Evolutionary conservation across 768 basidiomycete genomes (phyloP).

Genomic region (Phallus indusiatus): DNA sequence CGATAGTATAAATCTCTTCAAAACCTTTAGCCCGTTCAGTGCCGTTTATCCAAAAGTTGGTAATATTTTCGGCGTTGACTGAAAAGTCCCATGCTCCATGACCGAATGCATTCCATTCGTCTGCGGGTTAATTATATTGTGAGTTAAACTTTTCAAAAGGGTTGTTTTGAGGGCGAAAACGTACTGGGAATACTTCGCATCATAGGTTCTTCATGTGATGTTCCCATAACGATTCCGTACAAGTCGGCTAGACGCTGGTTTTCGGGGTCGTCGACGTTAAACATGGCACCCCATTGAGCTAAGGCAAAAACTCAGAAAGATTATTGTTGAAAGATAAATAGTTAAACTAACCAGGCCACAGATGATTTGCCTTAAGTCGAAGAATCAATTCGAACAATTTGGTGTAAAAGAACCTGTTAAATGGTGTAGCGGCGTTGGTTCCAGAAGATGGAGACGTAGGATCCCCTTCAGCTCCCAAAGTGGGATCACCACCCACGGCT

Average conservation of each 20-base stretch:
- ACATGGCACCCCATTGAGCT: conserved; percentile 28
- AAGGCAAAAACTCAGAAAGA: neutral
- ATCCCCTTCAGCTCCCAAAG: neutral
- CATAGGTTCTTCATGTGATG: conserved; percentile 17
- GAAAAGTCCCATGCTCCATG: conserved; percentile 55
- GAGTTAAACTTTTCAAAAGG: too few relatives aligned
- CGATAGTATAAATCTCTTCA: conserved; percentile 57
- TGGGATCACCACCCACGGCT: neutral
- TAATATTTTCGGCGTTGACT: conserved; percentile 43
- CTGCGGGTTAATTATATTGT: too few relatives aligned
- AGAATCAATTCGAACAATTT: conserved; percentile 59
- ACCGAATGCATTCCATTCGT: conserved; percentile 52
- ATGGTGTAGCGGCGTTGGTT: conserved; percentile 38
- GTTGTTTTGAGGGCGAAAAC: too few relatives aligned
- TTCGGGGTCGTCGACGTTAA: conserved; percentile 46
- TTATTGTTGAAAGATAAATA: neutral
- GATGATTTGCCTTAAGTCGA: conserved; percentile 56
- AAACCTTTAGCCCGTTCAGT: conserved; percentile 47
- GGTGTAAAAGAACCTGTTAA: conserved; percentile 52
- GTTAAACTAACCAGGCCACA: conserved; percentile 44
- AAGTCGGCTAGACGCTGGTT: conserved; percentile 56
- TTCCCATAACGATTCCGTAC: conserved; percentile 66
- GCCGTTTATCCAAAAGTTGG: conserved; percentile 53
- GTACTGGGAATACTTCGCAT: conserved; percentile 3
- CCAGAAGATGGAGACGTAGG: neutral